Evolutionary conservation across 1,139 yeast genomes (phyloP), one percentile per base, ranked within the genome.

Genomic region (Sugiyamaella sp.): DNA sequence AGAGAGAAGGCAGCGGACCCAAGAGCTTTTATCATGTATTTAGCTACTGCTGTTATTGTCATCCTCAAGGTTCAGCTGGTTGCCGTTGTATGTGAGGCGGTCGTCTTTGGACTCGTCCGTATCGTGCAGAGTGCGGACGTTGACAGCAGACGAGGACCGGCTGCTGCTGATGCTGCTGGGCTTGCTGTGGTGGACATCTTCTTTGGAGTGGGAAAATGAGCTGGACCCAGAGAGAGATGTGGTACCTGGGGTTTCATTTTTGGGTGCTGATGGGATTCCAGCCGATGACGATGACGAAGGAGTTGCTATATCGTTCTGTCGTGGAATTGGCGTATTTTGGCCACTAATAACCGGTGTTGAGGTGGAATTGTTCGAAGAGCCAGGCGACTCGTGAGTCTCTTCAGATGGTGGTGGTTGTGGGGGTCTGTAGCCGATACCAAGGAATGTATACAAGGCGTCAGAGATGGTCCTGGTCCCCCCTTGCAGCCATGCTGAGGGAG

Each of bases 31-130:
- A 10, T 10, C 29, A 24, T 6, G 29, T 24, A 6, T 24, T 5
- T 24, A 24, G 5, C 20, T 14, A n/a, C 40, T 24, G 20, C 43
- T 37, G 39, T 39, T 37, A 17, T 49, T 29, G 29, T 74, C 75
- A 57, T 77, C 80, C 56, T 78, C 79, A 49, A 78, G 58, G 49
- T 71, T 73, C 16, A 76, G 61, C 17, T 72, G 74, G 60, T 78
- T 78, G 2, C 82, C 82, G 59, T 78, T 78, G 59, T 78, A 78
- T 1, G 80, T 75, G 14, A 67, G 61, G 37, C 74, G 67, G 44
- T 75, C 76, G 10, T 67, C 69, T 12, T 57, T 58, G 12, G 43
- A 14, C 10, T 44, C 47, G 4, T 53, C 57, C 19, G 60, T 58
- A 24, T 65, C 65, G 38, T 67, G 61, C 35, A 68, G 49, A 1